These are phyloP conservation scores for Colletotrichum higginsianum DNA, from an alignment of 2,329 filamentous ascomycete genomes.

Conservation along the genomic window DNA sequence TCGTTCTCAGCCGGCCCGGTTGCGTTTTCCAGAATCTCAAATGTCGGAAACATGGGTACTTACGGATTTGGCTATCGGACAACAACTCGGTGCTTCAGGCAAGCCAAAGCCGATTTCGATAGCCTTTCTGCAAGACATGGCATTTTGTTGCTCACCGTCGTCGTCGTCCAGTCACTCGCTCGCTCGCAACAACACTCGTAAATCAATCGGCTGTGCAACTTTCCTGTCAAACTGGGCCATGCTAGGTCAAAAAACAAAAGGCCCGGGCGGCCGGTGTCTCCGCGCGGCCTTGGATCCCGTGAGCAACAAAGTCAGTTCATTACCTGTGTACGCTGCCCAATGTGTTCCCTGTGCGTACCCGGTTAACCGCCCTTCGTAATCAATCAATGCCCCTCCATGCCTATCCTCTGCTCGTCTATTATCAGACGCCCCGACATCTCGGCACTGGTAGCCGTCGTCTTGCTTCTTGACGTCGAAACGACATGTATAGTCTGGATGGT, in stretches of 20 bases:
- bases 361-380: constrained; percentile 28
- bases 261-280: constrained; percentile 24
- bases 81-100: neutral
- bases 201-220: neutral
- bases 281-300: constrained; percentile 20
- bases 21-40: constrained; percentile 12
- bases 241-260: neutral
- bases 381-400: neutral
- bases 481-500: constrained; percentile 5
- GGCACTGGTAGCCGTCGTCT: constrained; percentile 23
- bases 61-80: neutral
- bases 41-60: constrained; percentile 6
- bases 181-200: neutral
- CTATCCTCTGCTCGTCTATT: constrained; percentile 6
- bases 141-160: neutral
- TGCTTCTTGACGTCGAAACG: constrained; percentile 18
- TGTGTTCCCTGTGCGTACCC: constrained; percentile 26
- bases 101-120: constrained; percentile 18
- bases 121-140: constrained; percentile 10
- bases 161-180: neutral
- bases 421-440: constrained; percentile 30
- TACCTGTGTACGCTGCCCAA: neutral
- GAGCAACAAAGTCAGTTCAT: constrained; percentile 15
- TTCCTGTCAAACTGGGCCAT: neutral
- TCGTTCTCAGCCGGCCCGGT: constrained; percentile 29